Evolutionary conservation across 2,329 filamentous ascomycete species (phyloP).

Genomic region (Ophiostoma australiae): DNA sequence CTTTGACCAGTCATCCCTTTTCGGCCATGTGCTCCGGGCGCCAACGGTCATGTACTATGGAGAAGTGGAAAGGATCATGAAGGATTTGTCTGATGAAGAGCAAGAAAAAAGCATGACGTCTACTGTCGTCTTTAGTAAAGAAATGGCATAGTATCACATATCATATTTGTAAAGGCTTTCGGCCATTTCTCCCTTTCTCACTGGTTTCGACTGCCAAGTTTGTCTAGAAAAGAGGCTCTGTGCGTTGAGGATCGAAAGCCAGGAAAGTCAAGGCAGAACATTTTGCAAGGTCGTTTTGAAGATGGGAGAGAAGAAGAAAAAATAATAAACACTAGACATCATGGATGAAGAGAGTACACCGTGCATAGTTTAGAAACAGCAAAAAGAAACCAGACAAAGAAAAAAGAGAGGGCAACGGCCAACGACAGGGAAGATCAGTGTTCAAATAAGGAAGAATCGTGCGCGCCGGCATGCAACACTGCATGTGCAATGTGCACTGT

Average conservation of each 20-base stretch:
- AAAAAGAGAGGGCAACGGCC: neutral
- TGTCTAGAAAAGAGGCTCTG: conserved; percentile 7
- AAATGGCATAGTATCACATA: neutral
- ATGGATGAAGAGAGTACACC: too few relatives aligned
- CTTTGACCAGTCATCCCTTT: neutral
- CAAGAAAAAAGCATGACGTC: neutral
- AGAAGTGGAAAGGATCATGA: neutral
- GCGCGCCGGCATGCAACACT: neutral
- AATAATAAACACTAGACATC: neutral
- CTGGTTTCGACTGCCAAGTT: neutral
- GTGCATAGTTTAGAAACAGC: too few relatives aligned
- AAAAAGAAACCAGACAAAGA: neutral
- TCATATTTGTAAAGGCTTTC: neutral
- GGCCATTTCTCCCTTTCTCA: conserved; percentile 1
- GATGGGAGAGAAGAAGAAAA: neutral
- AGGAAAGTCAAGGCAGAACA: neutral
- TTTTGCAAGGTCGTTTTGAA: neutral
- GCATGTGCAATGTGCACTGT: neutral
- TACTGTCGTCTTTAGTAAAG: neutral
- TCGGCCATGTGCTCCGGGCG: neutral
- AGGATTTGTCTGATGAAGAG: neutral
- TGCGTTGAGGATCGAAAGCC: neutral
- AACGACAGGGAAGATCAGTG: neutral
- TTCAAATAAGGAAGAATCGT: neutral
- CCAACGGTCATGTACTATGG: neutral